Percentiles rank a stretch among this genome's conserved stretches.
Evolutionary conservation across 305 asterid genomes (phyloP).

Genomic region (Caryopteris hybrid): DNA sequence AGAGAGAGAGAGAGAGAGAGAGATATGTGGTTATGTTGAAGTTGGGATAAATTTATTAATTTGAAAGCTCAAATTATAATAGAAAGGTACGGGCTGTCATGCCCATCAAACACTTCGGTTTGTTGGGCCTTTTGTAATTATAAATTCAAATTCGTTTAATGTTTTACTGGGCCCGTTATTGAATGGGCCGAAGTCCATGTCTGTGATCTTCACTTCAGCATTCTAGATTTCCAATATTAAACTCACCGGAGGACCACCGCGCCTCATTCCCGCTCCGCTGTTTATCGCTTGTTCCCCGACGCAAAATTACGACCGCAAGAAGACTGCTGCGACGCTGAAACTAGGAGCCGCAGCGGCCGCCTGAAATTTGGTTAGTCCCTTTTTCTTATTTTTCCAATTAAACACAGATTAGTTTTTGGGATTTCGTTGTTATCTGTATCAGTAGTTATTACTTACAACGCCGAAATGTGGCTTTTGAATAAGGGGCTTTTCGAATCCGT

Average conservation of each 20-base stretch:
- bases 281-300: neutral
- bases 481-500: neutral
- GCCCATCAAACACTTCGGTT: neutral
- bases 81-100: too few species aligned
- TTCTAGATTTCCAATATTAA: neutral
- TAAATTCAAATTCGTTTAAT: too few species aligned
- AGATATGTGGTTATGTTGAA: too few species aligned
- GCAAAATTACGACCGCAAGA: neutral
- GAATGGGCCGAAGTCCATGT: neutral
- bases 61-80: too few species aligned
- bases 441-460: neutral
- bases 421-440: neutral
- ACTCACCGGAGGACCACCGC: conserved; percentile 4
- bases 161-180: neutral
- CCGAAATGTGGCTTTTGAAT: neutral
- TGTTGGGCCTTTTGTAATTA: neutral
- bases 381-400: neutral
- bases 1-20: too few species aligned
- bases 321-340: neutral
- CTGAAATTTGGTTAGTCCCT: neutral
- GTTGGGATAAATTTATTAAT: too few species aligned
- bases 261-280: neutral
- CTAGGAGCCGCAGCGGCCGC: neutral
- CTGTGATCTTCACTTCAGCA: neutral
- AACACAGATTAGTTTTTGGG: too few species aligned